Percentiles rank a stretch among this genome's conserved stretches.
These are phyloP conservation scores for Aquilaria agallochum DNA, from an alignment of 441 rosid species.

Conservation along the genomic window DNA sequence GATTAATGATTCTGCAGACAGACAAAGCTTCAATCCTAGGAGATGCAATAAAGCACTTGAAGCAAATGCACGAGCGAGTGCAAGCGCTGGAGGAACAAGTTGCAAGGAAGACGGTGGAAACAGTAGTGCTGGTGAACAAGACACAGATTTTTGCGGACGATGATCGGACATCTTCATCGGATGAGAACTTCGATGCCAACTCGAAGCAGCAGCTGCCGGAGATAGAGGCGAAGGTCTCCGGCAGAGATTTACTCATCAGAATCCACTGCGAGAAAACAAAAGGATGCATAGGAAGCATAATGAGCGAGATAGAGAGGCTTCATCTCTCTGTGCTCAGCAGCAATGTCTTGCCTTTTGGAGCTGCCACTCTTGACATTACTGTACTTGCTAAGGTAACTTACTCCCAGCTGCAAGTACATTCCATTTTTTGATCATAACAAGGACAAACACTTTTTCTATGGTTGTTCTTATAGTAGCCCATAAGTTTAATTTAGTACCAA, in stretches of 20 bases:
- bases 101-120: constrained; percentile 40
- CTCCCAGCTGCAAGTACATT: background rate
- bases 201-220: constrained; percentile 41
- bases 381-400: constrained; percentile 55
- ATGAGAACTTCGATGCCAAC: constrained; percentile 23
- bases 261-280: constrained; percentile 53
- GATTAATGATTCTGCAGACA: constrained; percentile 26
- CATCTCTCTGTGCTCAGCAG: constrained; percentile 39
- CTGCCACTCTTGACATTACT: constrained; percentile 50
- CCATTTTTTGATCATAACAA: too few relatives aligned
- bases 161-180: constrained; percentile 28
- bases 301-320: constrained; percentile 48
- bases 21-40: constrained; percentile 83
- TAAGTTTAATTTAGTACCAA: too few relatives aligned
- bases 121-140: constrained; percentile 51
- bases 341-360: constrained; percentile 55
- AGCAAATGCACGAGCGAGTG: constrained; percentile 66
- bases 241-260: constrained; percentile 47
- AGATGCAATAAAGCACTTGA: constrained; percentile 70
- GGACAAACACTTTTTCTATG: too few relatives aligned
- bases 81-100: constrained; percentile 52
- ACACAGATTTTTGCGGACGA: constrained; percentile 37
- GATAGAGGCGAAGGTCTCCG: constrained; percentile 59
- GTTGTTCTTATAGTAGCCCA: too few relatives aligned
- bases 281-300: constrained; percentile 34